Evolutionary conservation across 345 rosid species (phyloP).

Genomic region (Brassica nigra): DNA sequence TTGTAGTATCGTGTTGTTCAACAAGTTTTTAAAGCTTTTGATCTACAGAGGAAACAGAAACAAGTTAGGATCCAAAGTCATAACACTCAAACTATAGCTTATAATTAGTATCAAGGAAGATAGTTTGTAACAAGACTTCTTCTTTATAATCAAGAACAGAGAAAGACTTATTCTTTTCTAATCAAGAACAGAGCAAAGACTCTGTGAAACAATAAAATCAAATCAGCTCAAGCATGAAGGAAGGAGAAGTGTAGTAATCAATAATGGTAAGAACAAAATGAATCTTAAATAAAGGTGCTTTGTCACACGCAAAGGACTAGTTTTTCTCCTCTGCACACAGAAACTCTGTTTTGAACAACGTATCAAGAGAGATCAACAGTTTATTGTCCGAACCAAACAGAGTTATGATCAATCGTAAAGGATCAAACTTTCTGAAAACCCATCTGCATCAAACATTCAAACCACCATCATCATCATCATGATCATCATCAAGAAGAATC

Average conservation of each 20-base stretch:
- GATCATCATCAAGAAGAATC: conserved; percentile 31
- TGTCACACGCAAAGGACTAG: conserved; percentile 40
- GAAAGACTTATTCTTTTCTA: neutral
- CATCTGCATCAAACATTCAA: conserved; percentile 46
- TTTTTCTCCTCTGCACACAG: conserved; percentile 39
- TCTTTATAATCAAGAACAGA: neutral
- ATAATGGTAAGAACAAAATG: conserved; percentile 25
- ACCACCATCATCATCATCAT: conserved; percentile 32
- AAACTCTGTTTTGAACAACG: conserved; percentile 30
- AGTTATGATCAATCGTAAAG: conserved; percentile 1
- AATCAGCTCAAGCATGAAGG: conserved; percentile 11
- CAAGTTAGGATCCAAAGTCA: conserved; percentile 14
- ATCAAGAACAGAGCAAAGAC: conserved; percentile 8
- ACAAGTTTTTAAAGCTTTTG: conserved; percentile 39
- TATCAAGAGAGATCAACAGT: conserved; percentile 22
- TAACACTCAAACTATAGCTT: neutral
- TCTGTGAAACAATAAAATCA: conserved; percentile 21
- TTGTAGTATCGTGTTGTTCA: conserved; percentile 30
- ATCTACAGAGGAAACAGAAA: conserved; percentile 45
- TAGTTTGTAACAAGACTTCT: neutral
- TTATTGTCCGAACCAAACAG: neutral
- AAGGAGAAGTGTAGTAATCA: conserved; percentile 29
- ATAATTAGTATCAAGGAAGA: neutral
- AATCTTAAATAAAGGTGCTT: conserved; percentile 33
- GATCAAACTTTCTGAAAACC: conserved; percentile 46